These are phyloP conservation scores for Triticum aestivum DNA, from an alignment of 176 grass and related monocot species.

Conservation along the genomic window IWGSC_CS_RefSeq_v2.1 NC_057799.1:134628440-134628939, in stretches of 20 bases:
- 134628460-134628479: neutral
- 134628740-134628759: neutral
- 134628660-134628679: constrained; percentile 6
- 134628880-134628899: neutral
- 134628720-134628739: constrained; percentile 2
- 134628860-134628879: neutral
- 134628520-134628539: neutral
- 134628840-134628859: neutral
- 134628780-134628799: neutral
- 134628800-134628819: constrained; percentile 5
- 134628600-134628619: constrained; percentile 6
- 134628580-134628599: neutral
- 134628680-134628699: neutral
- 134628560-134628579: neutral
- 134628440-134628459: neutral
- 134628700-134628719: neutral
- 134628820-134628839: neutral
- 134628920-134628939: neutral
- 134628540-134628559: neutral
- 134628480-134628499: neutral
- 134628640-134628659: neutral
- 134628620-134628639: neutral
- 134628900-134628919: neutral
- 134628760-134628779: neutral
- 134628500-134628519: neutral